Conservation (phyloP, 345 rosid genomes). For the Limnanthes douglasii region DNA sequence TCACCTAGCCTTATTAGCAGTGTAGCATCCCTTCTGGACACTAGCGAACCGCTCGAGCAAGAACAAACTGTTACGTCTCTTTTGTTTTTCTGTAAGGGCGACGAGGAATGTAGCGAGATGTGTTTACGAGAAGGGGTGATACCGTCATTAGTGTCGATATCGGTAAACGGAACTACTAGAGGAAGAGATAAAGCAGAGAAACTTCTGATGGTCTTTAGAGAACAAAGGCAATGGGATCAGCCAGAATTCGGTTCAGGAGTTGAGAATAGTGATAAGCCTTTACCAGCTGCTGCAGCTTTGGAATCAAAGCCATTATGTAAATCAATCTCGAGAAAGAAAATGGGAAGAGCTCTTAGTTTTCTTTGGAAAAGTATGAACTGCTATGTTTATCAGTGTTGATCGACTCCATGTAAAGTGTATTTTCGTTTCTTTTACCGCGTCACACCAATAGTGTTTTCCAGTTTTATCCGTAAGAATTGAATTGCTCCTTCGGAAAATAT, state of each 20-base stretch:
- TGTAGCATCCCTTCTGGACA: slow-evolving; percentile 49
- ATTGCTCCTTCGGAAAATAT: slow-evolving; percentile 14
- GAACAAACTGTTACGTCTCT: slow-evolving; percentile 78
- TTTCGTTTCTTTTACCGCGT: slow-evolving; percentile 10
- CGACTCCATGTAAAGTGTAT: slow-evolving; percentile 16
- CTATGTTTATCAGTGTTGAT: slow-evolving; percentile 41
- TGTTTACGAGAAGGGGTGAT: slow-evolving; percentile 94
- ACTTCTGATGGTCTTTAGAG: slow-evolving; percentile 73
- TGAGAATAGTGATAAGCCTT: slow-evolving; percentile 16
- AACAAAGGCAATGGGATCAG: slow-evolving; percentile 78
- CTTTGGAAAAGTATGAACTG: slow-evolving; percentile 86
- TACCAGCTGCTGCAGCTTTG: slow-evolving; percentile 10
- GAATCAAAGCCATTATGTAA: slow-evolving; percentile 60
- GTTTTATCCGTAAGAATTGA: too few species aligned
- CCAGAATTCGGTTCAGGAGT: slow-evolving; percentile 12
- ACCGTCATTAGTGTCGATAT: slow-evolving; percentile 86
- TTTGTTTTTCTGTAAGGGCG: slow-evolving; percentile 47
- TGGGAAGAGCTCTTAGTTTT: slow-evolving; percentile 66
- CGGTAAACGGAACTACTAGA: slow-evolving; percentile 65
- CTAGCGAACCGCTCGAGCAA: slow-evolving; percentile 59
- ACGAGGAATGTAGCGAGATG: slow-evolving; percentile 63
- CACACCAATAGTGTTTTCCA: too few species aligned
- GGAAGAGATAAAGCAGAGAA: slow-evolving; percentile 80
- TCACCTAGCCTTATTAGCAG: slow-evolving; percentile 42
- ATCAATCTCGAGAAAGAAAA: slow-evolving; percentile 53